Evolutionary conservation across 2,329 filamentous ascomycete genomes (phyloP).

Genomic region (Fusarium lateritium): DNA sequence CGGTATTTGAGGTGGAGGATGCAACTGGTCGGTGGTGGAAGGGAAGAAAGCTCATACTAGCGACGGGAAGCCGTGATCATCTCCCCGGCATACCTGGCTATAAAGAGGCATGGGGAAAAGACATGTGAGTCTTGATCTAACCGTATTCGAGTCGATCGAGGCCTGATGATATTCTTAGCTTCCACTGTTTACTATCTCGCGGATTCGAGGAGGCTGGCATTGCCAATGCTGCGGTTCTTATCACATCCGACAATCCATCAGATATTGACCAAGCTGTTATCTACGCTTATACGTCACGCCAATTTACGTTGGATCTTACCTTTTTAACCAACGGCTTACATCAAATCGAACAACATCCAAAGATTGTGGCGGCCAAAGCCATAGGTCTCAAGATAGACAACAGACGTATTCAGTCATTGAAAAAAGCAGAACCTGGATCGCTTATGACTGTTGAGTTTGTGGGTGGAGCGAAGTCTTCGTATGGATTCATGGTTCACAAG

Average conservation of each 20-base stretch:
- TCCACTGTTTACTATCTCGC: not conserved
- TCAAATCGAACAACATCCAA: not conserved
- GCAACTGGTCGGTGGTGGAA: not conserved
- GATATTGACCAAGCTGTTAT: not conserved
- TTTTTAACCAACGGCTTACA: not conserved
- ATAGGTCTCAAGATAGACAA: not conserved
- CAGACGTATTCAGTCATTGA: not conserved
- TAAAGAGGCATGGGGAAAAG: not conserved
- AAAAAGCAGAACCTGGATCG: rapidly evolving
- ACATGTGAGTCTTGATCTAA: not conserved
- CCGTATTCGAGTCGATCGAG: rapidly evolving
- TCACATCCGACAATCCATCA: not conserved
- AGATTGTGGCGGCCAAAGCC: rapidly evolving
- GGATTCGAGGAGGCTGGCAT: rapidly evolving
- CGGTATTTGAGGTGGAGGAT: slow-evolving; percentile 9
- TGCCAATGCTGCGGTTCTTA: not conserved
- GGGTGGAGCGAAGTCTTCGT: rapidly evolving
- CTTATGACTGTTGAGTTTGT: not conserved
- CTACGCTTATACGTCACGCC: not conserved
- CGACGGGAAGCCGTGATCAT: rapidly evolving
- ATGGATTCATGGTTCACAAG: not conserved
- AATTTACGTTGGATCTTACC: not conserved
- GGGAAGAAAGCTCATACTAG: slow-evolving; percentile 10
- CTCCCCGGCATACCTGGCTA: not conserved
- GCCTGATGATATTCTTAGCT: not conserved